Base-by-base conservation (phyloP, 2,329 filamentous ascomycete species). In the Delphinella strobiligena region DNA sequence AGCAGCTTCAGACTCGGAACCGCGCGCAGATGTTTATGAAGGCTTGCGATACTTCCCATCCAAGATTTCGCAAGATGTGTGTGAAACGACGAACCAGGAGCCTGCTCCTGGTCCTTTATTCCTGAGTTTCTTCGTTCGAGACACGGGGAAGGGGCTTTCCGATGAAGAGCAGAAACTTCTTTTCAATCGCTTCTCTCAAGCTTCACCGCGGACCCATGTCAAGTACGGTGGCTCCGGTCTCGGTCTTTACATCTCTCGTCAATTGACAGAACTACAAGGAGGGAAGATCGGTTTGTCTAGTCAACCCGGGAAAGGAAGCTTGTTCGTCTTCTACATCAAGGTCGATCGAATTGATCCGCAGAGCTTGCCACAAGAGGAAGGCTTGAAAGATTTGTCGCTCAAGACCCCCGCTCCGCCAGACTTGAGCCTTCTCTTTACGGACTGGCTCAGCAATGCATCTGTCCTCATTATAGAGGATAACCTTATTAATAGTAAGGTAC, bases 171-270 rank as follows among this genome's bases (percentile, higher is more conserved):
- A 49, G 16, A 43, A 50, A 1, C 46, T 69, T 30, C 62, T 84
- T 1, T 83, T 83, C 53, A 70, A 79, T 46, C 69, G 77, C 19
- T 83, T 83, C 52, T 72, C 75, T 11, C 79, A 82, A 56, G 75
- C 76, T 1, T 79, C 71, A n/a, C 72, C 75, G 3, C 72, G 69
- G 41, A 81, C 76, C 0, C 76, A 80, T 45, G 70, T 78, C 27
- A 71, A 79, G 43, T 81, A 82, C 47, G 79, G 79, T 17, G 79
- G 79, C 0, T 78, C 74, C 0, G 79, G 79, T 0, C 64, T 83
- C 1, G 79, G 79, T 0, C 61, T 83, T 0, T 82, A 81, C 51
- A 82, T 82, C 41, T 78, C 74, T 32, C 68, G 76, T n/a, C 68
- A 75, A 22, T 64, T 83, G 9, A 77, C 76, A 2, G 78, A 82